Conservation (phyloP, 2,329 filamentous ascomycete species). For the Xylariaceae sp. region DNA sequence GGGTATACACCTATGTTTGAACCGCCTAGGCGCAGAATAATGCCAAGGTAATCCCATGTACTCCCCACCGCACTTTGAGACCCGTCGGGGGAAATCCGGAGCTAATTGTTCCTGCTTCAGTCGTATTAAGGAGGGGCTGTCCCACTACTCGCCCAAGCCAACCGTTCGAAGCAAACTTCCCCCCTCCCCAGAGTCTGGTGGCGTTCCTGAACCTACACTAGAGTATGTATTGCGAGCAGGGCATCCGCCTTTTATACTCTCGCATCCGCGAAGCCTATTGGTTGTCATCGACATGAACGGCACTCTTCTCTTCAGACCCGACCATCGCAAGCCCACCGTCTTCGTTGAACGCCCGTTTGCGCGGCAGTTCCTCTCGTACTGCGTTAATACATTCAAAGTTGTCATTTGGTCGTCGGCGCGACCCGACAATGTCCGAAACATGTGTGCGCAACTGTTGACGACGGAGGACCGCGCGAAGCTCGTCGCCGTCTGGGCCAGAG, state of each 20-base stretch:
- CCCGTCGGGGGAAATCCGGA: background rate
- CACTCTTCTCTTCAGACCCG: conserved; percentile 72
- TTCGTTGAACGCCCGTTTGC: conserved; percentile 68
- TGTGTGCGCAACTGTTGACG: conserved; percentile 63
- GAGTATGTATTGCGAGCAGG: conserved; percentile 58
- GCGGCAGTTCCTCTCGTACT: conserved; percentile 64
- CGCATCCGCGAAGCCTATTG: conserved; percentile 60
- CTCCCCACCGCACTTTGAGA: background rate
- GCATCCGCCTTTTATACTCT: conserved; percentile 39
- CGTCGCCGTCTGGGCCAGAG: conserved; percentile 72
- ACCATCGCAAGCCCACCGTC: conserved; percentile 42
- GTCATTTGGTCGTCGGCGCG: conserved; percentile 90
- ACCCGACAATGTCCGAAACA: conserved; percentile 64
- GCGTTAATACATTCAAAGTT: conserved; percentile 70
- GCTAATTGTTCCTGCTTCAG: background rate
- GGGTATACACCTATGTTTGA: conserved; percentile 1
- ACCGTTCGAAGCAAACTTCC: conserved; percentile 9
- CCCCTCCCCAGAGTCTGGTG: conserved; percentile 43
- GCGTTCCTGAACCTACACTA: conserved; percentile 56
- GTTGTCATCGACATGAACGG: conserved; percentile 92
- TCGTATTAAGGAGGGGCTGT: background rate
- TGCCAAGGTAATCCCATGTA: background rate
- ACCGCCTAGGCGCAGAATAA: background rate
- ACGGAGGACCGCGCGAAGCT: conserved; percentile 50
- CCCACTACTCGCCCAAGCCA: background rate